Base-by-base conservation (phyloP, 2,329 filamentous ascomycete genomes). In the Claviceps sp. region DNA sequence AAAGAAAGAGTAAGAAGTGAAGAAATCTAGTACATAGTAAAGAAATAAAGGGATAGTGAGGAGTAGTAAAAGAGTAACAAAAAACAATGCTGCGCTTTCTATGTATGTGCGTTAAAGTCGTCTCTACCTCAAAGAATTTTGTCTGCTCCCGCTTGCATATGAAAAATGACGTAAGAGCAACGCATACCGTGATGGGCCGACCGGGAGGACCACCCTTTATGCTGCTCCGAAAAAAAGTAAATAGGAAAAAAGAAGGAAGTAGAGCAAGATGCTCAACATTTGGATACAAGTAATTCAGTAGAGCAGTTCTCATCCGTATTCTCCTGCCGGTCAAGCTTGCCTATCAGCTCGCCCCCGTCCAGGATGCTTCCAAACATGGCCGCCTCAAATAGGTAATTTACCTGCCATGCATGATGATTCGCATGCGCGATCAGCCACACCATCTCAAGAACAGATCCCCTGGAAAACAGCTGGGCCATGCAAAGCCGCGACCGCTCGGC, bases 341-440 rank as follows among this genome's bases (percentile, higher is more conserved):
- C 62, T 5, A 56, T 57, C 47, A 65, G 38, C 20, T 55, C 54
- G 5, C 63, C 63, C 0, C 60, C 59, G 26, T 65, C 63, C 2
- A 65, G 57, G 26, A 65, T 59, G 11, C 63, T 65, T 16, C 63
- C 63, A 57, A 64, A 65, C 63, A 65, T 65, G 44, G 63, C 63
- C 3, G 63, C 63, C 48, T 65, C 62, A 13, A 65, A 64, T 8
- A 65, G 24, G 14, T 59, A 57, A 36, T 65, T 65, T 2, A 65
- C 56, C 47, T 64, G 62, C 63, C 63, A 65, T 30, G 62, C 63
- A 34, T 59, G 58, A 36, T 56, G 57, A n/a, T 30, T 55, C 4
- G 57, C 58, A 48, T 59, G 58, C 7, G 57, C 54, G 13, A 59
- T 49, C 8, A 59, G 52, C 58, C 58, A 59, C 16, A 53, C 47